Base-by-base conservation (phyloP, 371 early-diverging fungal genomes). In the Syncephalastrum racemosum region DNA sequence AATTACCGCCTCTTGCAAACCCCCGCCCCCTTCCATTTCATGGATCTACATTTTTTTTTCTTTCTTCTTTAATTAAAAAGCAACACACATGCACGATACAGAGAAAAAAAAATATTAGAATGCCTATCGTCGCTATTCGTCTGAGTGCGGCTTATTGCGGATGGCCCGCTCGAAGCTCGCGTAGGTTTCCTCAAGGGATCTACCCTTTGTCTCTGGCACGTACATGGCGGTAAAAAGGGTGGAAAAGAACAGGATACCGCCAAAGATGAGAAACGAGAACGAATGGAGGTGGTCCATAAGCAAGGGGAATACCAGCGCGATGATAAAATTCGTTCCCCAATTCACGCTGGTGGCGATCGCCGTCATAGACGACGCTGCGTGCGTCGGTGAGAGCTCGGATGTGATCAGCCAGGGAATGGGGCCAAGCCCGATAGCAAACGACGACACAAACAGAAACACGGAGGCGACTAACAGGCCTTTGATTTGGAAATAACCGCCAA, bases 341-440 rank as follows among this genome's bases (percentile, higher is more conserved):
- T 90, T 90, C 10, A 81, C 66, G 4, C 74, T 77, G 4, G 84
- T 82, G 12, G 85, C 84, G 7, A 86, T 46, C 1, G 71, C 64
- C 36, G 73, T 73, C 16, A 73, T 67, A 5, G 84, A 77, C 4
- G 85, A 82, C 15, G 86, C 82, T 1, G 87, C 68, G n/a, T 84
- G 80, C 0, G 83, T 79, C 0, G 90, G 89, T 42, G 89, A 74
- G 46, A 92, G 53, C 56, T 91, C 91, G 0, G 89, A 81, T 2
- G 84, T 83, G 27, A 90, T 62, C 59, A 90, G 69, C 90, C 92
- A 93, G 7, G 93, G 90, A 50, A 94, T 89, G 0, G 88, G 86
- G 4, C 94, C 92, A 5, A 95, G 60, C 4, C 93, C 97, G 36
- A 95, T 70, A 36, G 90, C 90, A 75, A 91, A 97, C 43, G 83